phyloP scores from a whole-genome alignment of 2,329 filamentous ascomycete species.

The Trichoderma afroharzianum region DNA sequence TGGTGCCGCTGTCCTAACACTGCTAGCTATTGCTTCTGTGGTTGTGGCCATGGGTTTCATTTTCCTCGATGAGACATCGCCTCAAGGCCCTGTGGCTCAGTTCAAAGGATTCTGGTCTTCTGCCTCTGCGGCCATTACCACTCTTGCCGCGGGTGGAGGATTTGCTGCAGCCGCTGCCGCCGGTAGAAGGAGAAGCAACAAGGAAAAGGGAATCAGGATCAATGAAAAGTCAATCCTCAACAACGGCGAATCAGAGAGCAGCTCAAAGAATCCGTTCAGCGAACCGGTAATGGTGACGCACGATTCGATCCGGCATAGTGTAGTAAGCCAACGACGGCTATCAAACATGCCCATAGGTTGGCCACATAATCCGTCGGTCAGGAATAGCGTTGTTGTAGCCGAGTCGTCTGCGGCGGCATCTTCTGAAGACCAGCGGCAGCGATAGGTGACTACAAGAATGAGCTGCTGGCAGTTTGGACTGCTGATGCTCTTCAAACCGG shows the following conservation, averaged over 20 bases:
- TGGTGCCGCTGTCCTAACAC: slow-evolving; percentile 64
- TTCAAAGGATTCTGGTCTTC: slow-evolving; percentile 27
- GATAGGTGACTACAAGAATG: not conserved
- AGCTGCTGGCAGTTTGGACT: not conserved
- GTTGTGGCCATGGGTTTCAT: slow-evolving; percentile 51
- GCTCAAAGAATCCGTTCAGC: slow-evolving; percentile 18
- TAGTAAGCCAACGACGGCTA: slow-evolving; percentile 24
- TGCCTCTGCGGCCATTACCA: slow-evolving; percentile 21
- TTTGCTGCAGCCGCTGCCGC: slow-evolving; percentile 22
- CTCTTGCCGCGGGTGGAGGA: slow-evolving; percentile 24
- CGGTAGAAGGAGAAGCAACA: slow-evolving; percentile 19
- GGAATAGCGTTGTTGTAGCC: slow-evolving; percentile 22
- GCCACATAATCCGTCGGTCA: slow-evolving; percentile 32
- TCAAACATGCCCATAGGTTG: slow-evolving; percentile 39
- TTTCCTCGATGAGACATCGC: slow-evolving; percentile 45
- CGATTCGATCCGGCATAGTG: slow-evolving; percentile 23
- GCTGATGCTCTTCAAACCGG: not conserved
- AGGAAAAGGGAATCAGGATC: not conserved
- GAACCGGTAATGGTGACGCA: slow-evolving; percentile 20
- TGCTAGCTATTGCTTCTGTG: slow-evolving; percentile 52
- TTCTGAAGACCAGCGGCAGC: not conserved
- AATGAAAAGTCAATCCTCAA: slow-evolving; percentile 25
- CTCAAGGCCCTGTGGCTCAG: slow-evolving; percentile 32
- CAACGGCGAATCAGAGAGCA: slow-evolving; percentile 19
- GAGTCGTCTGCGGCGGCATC: slow-evolving; percentile 4